These are phyloP conservation scores for Pythium phragmitis DNA, from an alignment of 352 stramenopile species.

Conservation along the genomic window DNA sequence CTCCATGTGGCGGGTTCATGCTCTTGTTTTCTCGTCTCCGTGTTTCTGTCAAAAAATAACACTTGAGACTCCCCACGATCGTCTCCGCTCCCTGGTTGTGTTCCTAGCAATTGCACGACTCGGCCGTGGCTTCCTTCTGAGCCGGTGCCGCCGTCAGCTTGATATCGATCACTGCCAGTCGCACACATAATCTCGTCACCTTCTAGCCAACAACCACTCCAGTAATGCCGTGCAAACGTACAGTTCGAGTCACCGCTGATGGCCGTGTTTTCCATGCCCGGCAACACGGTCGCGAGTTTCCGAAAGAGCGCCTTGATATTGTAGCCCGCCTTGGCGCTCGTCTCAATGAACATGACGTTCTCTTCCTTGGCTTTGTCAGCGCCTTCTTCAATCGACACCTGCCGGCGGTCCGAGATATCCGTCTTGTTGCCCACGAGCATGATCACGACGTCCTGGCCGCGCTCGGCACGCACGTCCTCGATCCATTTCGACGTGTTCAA, in stretches of 20 bases:
- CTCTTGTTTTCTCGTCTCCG: no score
- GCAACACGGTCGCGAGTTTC: constrained; percentile 97
- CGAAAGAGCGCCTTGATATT: constrained; percentile 99
- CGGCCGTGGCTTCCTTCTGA: constrained; percentile 68
- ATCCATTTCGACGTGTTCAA: constrained; percentile 99
- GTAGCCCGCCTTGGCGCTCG: constrained; percentile 96
- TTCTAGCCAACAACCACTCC: not conserved
- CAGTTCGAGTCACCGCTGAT: constrained; percentile 87
- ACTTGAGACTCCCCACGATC: no score
- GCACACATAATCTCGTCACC: constrained; percentile 5
- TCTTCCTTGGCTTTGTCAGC: constrained; percentile 98
- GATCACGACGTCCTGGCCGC: constrained; percentile 99
- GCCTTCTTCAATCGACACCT: constrained; percentile 97
- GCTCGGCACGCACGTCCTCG: constrained; percentile 97
- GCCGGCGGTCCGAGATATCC: constrained; percentile 96
- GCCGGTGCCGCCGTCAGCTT: constrained; percentile 81
- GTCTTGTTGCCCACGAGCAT: constrained; percentile 99
- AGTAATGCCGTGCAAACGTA: constrained; percentile 32
- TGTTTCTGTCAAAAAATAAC: no score
- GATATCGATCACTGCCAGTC: constrained; percentile 79
- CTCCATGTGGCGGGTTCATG: constrained; percentile 3
- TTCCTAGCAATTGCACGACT: constrained; percentile 69
- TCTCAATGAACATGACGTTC: constrained; percentile 99
- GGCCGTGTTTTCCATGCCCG: constrained; percentile 92
- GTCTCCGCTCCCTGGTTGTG: not conserved